phyloP scores from a whole-genome alignment of 768 basidiomycete genomes.

The Suillus placidus region DNA sequence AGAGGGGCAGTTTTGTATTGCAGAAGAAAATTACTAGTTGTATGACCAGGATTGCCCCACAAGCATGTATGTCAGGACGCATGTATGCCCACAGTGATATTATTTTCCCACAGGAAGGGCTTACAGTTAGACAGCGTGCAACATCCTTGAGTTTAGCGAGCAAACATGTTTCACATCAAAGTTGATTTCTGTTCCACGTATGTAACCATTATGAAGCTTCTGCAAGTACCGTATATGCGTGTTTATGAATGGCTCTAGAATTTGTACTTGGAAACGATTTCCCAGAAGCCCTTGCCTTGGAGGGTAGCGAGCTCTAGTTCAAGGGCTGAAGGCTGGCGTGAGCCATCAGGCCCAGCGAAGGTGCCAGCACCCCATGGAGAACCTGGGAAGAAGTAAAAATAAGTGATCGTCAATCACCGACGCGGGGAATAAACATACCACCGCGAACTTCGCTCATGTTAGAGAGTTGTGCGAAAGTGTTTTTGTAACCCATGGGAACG shows the following conservation, averaged over 20 bases:
- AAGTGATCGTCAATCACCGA: conserved; percentile 1
- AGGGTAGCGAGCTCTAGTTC: conserved; percentile 54
- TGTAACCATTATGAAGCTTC: not conserved
- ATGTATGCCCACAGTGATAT: not conserved
- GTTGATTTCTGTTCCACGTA: not conserved
- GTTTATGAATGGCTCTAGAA: conserved; percentile 11
- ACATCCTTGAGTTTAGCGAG: not conserved
- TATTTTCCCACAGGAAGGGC: not conserved
- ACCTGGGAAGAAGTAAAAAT: conserved; percentile 40
- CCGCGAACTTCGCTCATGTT: conserved; percentile 56
- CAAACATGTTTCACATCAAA: not conserved
- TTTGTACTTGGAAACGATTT: conserved; percentile 44
- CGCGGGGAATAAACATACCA: conserved; percentile 42
- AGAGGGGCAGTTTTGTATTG: not conserved
- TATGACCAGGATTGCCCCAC: not conserved
- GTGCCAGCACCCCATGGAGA: conserved; percentile 82
- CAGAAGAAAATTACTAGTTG: not conserved
- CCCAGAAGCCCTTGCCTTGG: conserved; percentile 59
- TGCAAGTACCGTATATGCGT: not conserved
- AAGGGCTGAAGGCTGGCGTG: conserved; percentile 48
- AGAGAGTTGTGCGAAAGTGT: conserved; percentile 44
- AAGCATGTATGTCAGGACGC: not conserved
- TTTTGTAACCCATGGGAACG: conserved; percentile 74
- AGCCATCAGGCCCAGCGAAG: conserved; percentile 48
- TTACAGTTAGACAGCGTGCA: not conserved